Percentiles rank a stretch among this genome's conserved stretches.
Evolutionary conservation across 1,284 basidiomycete species (phyloP).

Genomic region (Sporisorium sorghi): DNA sequence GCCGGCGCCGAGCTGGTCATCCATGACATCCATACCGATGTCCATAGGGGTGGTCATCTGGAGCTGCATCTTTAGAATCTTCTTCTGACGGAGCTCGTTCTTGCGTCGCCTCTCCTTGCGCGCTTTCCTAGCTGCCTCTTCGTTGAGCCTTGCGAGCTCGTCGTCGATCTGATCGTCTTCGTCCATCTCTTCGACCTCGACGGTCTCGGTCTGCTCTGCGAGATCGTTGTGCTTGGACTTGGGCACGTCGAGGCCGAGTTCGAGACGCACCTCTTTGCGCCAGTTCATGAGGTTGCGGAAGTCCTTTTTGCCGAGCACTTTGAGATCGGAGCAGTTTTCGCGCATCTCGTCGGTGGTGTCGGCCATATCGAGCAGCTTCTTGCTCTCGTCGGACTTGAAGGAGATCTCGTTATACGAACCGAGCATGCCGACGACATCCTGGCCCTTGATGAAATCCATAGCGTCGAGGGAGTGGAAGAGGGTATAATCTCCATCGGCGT

Average conservation of each 20-base stretch:
- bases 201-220: constrained; percentile 69
- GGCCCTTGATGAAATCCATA: constrained; percentile 78
- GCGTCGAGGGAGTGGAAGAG: constrained; percentile 83
- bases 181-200: constrained; percentile 75
- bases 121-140: constrained; percentile 82
- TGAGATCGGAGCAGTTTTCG: constrained; percentile 88
- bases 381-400: constrained; percentile 77
- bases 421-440: constrained; percentile 77
- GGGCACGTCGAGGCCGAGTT: constrained; percentile 70
- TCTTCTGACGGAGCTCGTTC: constrained; percentile 88
- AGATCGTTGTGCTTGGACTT: constrained; percentile 45
- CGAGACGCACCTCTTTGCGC: constrained; percentile 78
- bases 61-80: constrained; percentile 93
- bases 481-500: constrained; percentile 93
- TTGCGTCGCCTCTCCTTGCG: constrained; percentile 82
- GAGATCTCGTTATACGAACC: constrained; percentile 86
- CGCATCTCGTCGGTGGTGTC: constrained; percentile 78
- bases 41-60: constrained; percentile 97
- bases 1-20: constrained; percentile 60
- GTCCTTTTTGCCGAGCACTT: constrained; percentile 96
- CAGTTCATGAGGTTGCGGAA: constrained; percentile 95
- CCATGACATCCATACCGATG: constrained; percentile 81
- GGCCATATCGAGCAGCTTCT: constrained; percentile 77
- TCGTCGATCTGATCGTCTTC: constrained; percentile 74
- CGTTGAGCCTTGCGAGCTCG: constrained; percentile 85